phyloP scores from a whole-genome alignment of 306 rosid genomes.

The Pterocarpus santalinus region DNA sequence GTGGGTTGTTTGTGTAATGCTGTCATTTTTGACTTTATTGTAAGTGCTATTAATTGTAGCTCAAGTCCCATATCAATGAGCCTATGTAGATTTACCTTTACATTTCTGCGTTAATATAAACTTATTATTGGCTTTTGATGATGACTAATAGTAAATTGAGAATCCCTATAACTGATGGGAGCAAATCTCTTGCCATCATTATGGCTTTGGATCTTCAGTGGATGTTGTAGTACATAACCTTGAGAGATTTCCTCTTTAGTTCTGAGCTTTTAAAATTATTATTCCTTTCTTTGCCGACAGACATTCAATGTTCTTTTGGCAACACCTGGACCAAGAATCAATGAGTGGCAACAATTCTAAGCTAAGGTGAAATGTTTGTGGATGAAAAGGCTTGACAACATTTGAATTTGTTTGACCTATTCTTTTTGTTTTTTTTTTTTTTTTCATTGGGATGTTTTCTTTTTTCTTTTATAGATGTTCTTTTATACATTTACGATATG shows the following conservation, averaged over 20 bases:
- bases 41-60: slow-evolving; percentile 7
- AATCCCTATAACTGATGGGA: background rate
- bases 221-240: background rate
- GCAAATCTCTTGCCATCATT: background rate
- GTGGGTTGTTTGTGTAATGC: slow-evolving; percentile 16
- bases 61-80: background rate
- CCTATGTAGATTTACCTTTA: background rate
- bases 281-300: slow-evolving; percentile 1
- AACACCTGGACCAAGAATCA: background rate
- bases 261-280: background rate
- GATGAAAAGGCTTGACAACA: background rate
- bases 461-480: background rate
- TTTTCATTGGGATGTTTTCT: background rate
- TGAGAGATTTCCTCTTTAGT: background rate
- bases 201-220: background rate
- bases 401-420: slow-evolving; percentile 18
- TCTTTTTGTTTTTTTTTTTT: slow-evolving; percentile 40
- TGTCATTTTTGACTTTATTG: slow-evolving; percentile 27
- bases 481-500: background rate
- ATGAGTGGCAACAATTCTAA: background rate
- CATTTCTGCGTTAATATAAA: slow-evolving; percentile 5
- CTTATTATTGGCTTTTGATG: slow-evolving; percentile 3
- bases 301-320: slow-evolving; percentile 22
- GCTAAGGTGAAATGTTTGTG: background rate
- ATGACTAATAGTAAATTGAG: background rate